phyloP scores from a whole-genome alignment of 768 basidiomycete species.

The Tremella fuciformis region DNA sequence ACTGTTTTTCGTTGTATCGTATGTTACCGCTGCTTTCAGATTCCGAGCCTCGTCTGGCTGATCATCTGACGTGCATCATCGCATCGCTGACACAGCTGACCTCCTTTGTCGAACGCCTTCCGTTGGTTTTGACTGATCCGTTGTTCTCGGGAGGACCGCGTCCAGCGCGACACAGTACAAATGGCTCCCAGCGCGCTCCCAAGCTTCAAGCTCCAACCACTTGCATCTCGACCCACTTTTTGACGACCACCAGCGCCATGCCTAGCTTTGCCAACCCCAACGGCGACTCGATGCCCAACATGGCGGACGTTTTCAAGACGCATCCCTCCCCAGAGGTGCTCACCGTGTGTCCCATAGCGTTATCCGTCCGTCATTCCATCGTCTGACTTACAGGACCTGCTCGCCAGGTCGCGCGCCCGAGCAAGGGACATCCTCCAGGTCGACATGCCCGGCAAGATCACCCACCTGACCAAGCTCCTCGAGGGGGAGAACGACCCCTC shows the following conservation, averaged over 20 bases:
- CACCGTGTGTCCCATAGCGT: constrained; percentile 18
- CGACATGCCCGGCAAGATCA: constrained; percentile 34
- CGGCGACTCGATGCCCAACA: constrained; percentile 16
- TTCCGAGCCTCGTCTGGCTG: too few species aligned
- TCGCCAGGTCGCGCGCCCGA: constrained; percentile 17
- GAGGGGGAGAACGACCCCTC: constrained; percentile 27
- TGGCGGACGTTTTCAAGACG: constrained; percentile 34
- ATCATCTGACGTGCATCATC: too few species aligned
- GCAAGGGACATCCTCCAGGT: constrained; percentile 32
- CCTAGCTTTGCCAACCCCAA: constrained; percentile 17
- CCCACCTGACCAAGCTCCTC: constrained; percentile 24
- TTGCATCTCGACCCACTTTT: neutral
- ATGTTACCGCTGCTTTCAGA: too few species aligned
- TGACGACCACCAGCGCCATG: constrained; percentile 8
- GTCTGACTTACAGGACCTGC: constrained; percentile 25
- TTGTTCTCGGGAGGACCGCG: neutral
- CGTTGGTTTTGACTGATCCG: constrained; percentile 3
- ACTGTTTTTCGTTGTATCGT: constrained; percentile 1
- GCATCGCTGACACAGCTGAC: neutral
- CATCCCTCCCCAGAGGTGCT: constrained; percentile 25
- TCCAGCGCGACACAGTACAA: neutral
- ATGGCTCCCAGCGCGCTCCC: neutral
- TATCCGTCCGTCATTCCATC: neutral
- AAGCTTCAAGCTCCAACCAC: neutral
- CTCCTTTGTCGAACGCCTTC: constrained; percentile 4